phyloP scores from a whole-genome alignment of 1,284 basidiomycete species.

The Irpex rosettiformis region DNA sequence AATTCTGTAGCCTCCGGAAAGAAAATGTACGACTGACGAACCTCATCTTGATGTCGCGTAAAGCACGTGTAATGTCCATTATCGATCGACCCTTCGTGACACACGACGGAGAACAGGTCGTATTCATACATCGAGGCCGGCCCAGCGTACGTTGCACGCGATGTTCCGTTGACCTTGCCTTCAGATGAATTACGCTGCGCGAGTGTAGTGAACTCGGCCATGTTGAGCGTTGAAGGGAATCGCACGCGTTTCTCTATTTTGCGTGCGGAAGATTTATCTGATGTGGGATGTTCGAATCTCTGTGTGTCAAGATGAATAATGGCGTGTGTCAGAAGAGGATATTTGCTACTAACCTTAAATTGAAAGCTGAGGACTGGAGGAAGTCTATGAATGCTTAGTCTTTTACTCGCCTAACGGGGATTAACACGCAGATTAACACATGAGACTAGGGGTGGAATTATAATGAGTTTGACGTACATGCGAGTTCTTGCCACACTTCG shows the following conservation, averaged over 20 bases:
- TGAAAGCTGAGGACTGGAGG: slow-evolving; percentile 94
- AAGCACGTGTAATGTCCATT: slow-evolving; percentile 94
- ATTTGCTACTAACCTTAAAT: slow-evolving; percentile 86
- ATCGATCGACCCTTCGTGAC: slow-evolving; percentile 92
- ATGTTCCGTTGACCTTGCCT: not conserved
- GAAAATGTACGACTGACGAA: slow-evolving; percentile 29
- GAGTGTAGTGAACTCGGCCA: slow-evolving; percentile 82
- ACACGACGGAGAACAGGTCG: slow-evolving; percentile 91
- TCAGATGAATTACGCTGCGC: slow-evolving; percentile 36
- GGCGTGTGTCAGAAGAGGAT: no score
- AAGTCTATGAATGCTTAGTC: slow-evolving; percentile 79
- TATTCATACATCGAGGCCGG: slow-evolving; percentile 82
- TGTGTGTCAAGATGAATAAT: slow-evolving; percentile 37
- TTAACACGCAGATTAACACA: not conserved
- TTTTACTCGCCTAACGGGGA: slow-evolving; percentile 64
- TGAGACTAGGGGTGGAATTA: slow-evolving; percentile 1
- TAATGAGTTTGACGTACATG: slow-evolving; percentile 41
- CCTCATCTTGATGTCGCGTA: slow-evolving; percentile 74
- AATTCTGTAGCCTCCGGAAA: not conserved
- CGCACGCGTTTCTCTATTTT: slow-evolving; percentile 87
- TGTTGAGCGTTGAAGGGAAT: slow-evolving; percentile 83
- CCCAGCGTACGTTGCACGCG: slow-evolving; percentile 42
- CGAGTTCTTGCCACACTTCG: slow-evolving; percentile 65
- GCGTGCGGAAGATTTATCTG: slow-evolving; percentile 64
- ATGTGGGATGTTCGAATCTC: slow-evolving; percentile 90